Base-by-base conservation (phyloP, 2,329 filamentous ascomycete genomes). In the Rhinocladiella mackenziei region DNA sequence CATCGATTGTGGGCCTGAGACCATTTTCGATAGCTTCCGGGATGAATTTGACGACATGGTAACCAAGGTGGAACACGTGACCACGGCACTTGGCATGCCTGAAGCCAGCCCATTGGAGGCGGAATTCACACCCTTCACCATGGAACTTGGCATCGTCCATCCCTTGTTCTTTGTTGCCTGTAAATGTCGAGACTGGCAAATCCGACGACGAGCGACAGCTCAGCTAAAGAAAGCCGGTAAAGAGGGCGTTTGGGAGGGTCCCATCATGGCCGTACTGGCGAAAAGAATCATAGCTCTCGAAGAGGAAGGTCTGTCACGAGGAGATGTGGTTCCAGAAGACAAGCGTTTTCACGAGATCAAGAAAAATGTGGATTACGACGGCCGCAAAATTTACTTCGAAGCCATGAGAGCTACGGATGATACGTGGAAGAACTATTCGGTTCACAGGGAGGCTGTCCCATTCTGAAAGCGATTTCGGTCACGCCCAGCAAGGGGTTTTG, bases 161-260 rank as follows among this genome's bases (percentile, higher is more conserved):
- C 55, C 62, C 2, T 51, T 66, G 4, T 62, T 60, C 45, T 58
- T 61, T 33, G 53, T 62, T n/a, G 59, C 60, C 1, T 58, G 56
- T 31, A 60, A 60, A 25, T 66, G 62, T 42, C 56, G 56, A 18
- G 50, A 60, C 19, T 45, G 50, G 28, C 15, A 28, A 3, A 42
- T 61, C 4, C 56, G 61, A 15, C 46, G 50, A n/a, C 49, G 55
- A 28, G 64, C 63, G 0, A 52, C 66, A 3, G 38, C 50, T 3
- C 40, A 58, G 11, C 50, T 66, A 20, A 49, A 54, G 10, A 57
- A 58, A 47, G 60, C 58, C 7, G 64, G 64, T 43, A 60, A 59
- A 32, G 64, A 65, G 43, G 62, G 63, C 7, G 52, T 60, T 4
- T 64, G 60, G 61, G 60, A 65, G 43, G 64, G 64, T 3, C 59